Conservation (phyloP, 2,329 filamentous ascomycete genomes). For the Calonectria multiphialidica region DNA sequence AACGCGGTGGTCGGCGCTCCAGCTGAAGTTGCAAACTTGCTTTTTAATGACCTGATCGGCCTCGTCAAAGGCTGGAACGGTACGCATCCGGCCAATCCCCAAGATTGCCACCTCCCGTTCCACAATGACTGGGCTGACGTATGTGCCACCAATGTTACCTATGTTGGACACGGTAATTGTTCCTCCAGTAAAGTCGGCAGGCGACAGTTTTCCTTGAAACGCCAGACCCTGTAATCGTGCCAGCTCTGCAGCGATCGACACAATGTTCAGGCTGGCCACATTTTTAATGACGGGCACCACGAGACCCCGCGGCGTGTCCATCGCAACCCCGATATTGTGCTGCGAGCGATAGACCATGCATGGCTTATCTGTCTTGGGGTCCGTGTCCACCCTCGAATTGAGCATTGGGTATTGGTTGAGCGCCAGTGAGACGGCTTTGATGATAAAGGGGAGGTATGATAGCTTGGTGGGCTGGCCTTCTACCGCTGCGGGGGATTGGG, state of each 20-base stretch:
- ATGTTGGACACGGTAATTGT: conserved; percentile 98
- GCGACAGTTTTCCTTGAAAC: conserved; percentile 78
- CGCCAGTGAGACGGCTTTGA: conserved; percentile 93
- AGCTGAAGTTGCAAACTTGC: conserved; percentile 91
- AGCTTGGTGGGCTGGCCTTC: conserved; percentile 70
- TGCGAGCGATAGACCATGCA: conserved; percentile 81
- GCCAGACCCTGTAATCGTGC: conserved; percentile 79
- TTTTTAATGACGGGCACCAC: conserved; percentile 93
- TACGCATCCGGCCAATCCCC: conserved; percentile 84
- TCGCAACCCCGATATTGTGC: conserved; percentile 96
- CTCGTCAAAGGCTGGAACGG: conserved; percentile 82
- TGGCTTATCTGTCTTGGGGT: conserved; percentile 71
- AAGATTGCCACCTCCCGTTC: conserved; percentile 92
- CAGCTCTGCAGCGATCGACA: conserved; percentile 83
- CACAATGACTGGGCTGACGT: conserved; percentile 91
- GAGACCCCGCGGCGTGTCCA: conserved; percentile 91
- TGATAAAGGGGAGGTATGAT: conserved; percentile 92
- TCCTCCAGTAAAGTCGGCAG: conserved; percentile 82
- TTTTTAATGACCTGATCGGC: conserved; percentile 74
- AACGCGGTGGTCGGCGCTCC: conserved; percentile 95
- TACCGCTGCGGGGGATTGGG: conserved; percentile 56
- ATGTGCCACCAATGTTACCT: conserved; percentile 92
- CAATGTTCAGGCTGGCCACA: conserved; percentile 81
- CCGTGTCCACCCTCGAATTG: conserved; percentile 83
- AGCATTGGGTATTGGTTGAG: conserved; percentile 86